phyloP scores from a whole-genome alignment of 306 rosid genomes.

The Vicia faba region DNA sequence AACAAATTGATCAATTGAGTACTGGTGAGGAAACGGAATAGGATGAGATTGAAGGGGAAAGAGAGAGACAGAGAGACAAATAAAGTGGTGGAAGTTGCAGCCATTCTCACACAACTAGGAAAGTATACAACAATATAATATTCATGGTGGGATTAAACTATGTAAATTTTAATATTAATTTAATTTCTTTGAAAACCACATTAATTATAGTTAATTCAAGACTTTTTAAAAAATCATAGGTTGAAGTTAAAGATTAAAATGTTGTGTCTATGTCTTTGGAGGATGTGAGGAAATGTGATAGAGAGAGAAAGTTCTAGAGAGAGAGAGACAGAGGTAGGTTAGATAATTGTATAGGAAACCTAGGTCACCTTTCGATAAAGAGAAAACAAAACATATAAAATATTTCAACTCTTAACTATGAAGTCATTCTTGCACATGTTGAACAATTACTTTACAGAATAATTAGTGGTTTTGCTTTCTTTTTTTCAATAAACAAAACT shows the following conservation, averaged over 20 bases:
- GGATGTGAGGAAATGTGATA: slow-evolving; percentile 24
- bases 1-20: slow-evolving; percentile 50
- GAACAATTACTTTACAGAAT: slow-evolving; percentile 38
- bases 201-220: slow-evolving; percentile 6
- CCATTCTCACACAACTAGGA: slow-evolving; percentile 42
- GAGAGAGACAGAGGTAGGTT: slow-evolving; percentile 33
- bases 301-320: slow-evolving; percentile 18
- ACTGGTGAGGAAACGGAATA: slow-evolving; percentile 44
- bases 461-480: slow-evolving; percentile 11
- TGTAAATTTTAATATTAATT: slow-evolving; percentile 35
- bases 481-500: slow-evolving; percentile 16
- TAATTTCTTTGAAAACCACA: slow-evolving; percentile 40
- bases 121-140: slow-evolving; percentile 39
- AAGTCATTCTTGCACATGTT: slow-evolving; percentile 48
- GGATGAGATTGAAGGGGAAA: slow-evolving; percentile 41
- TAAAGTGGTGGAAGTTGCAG: slow-evolving; percentile 41
- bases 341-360: slow-evolving; percentile 54
- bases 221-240: slow-evolving; percentile 41
- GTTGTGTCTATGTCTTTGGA: slow-evolving; percentile 43
- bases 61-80: slow-evolving; percentile 39
- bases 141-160: slow-evolving; percentile 46
- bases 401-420: slow-evolving; percentile 43
- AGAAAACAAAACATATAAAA: slow-evolving; percentile 41
- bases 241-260: slow-evolving; percentile 38
- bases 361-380: slow-evolving; percentile 49